Conservation (phyloP, 2,329 filamentous ascomycete species). For the Penicillium sp. region DNA sequence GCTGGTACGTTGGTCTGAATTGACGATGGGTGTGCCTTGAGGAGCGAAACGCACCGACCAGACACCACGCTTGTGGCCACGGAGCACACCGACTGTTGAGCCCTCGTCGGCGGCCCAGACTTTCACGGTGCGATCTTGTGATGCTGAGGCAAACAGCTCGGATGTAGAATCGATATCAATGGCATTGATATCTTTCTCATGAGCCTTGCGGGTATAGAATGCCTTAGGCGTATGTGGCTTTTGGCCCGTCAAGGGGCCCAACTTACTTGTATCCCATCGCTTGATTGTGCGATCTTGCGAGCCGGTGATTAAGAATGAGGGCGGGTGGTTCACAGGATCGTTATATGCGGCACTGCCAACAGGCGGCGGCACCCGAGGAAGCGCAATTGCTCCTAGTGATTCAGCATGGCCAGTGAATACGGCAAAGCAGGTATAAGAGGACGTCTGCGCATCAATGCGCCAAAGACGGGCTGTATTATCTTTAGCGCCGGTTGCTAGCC, state of each 20-base stretch:
- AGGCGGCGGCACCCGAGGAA: slow-evolving; percentile 67
- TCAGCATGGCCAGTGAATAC: slow-evolving; percentile 89
- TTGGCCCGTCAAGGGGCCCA: slow-evolving; percentile 48
- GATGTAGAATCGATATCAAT: slow-evolving; percentile 72
- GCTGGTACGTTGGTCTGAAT: slow-evolving; percentile 67
- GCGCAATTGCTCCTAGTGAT: slow-evolving; percentile 81
- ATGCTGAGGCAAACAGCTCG: slow-evolving; percentile 89
- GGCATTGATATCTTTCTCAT: slow-evolving; percentile 98
- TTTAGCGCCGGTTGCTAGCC: slow-evolving; percentile 93
- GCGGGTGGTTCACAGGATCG: slow-evolving; percentile 74
- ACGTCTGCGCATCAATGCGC: slow-evolving; percentile 72
- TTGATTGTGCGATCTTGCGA: slow-evolving; percentile 96
- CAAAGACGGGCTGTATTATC: slow-evolving; percentile 92
- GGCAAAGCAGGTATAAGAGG: slow-evolving; percentile 74
- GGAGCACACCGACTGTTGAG: slow-evolving; percentile 83
- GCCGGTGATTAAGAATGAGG: slow-evolving; percentile 80
- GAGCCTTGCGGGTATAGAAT: slow-evolving; percentile 85
- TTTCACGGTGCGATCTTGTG: slow-evolving; percentile 94
- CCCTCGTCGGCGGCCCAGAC: slow-evolving; percentile 91
- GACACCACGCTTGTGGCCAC: slow-evolving; percentile 89
- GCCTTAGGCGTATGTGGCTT: slow-evolving; percentile 50
- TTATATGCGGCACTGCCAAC: slow-evolving; percentile 66
- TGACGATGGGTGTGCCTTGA: slow-evolving; percentile 69
- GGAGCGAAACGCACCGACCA: slow-evolving; percentile 94
- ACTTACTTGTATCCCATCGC: slow-evolving; percentile 75